phyloP scores from a whole-genome alignment of 75 land plant species.

The Selaginella tamariscina region DNA sequence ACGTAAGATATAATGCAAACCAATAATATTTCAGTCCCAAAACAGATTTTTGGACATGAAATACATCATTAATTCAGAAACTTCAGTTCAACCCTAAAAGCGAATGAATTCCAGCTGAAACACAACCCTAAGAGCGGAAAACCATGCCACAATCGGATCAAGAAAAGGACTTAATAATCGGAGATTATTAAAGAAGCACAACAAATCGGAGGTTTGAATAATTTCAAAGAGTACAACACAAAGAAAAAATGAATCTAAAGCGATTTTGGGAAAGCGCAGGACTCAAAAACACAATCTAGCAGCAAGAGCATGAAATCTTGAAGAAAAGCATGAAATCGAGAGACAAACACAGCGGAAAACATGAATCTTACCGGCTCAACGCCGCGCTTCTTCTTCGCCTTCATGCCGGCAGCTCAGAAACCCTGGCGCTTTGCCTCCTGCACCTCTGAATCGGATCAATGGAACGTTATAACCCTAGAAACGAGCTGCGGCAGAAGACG shows the following conservation, averaged over 20 bases:
- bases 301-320: neutral
- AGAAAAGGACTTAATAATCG: too few species aligned
- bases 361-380: slow-evolving; percentile 29
- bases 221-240: neutral
- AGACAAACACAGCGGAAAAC: neutral
- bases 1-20: neutral
- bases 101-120: neutral
- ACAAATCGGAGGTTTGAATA: neutral
- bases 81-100: neutral
- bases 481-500: too few species aligned
- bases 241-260: neutral
- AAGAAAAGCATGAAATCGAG: neutral
- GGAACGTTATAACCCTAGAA: too few species aligned
- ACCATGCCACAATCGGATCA: too few species aligned
- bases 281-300: neutral
- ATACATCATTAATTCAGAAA: neutral
- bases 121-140: neutral
- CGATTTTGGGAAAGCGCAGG: neutral
- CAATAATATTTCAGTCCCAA: neutral
- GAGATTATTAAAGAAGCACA: neutral
- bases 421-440: too few species aligned
- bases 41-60: neutral
- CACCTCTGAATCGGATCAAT: too few species aligned
- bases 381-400: slow-evolving; percentile 38
- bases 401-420: slow-evolving; percentile 18